A percentile compares a stretch with the other conserved stretches of the same genome.
phyloP scores from a whole-genome alignment of 805 yeast species.

The Priceomyces haplophilus region DNA sequence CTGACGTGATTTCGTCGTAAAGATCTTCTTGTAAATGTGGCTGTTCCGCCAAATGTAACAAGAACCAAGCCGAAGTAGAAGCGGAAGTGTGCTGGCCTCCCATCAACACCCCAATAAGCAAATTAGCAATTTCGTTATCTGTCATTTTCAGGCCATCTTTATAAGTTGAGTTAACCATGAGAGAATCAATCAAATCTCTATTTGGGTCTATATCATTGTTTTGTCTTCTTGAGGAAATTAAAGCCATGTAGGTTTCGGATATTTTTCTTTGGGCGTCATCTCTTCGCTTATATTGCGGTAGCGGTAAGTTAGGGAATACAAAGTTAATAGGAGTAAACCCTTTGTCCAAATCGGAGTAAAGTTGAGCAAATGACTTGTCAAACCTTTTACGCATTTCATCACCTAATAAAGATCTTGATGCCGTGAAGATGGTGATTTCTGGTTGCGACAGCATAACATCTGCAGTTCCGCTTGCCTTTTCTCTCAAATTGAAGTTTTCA shows the following conservation, averaged over 20 bases:
- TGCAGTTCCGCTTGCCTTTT: conserved; percentile 43
- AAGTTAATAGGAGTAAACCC: conserved; percentile 96
- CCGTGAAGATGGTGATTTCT: conserved; percentile 94
- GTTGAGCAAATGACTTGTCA: conserved; percentile 76
- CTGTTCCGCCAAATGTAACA: conserved; percentile 84
- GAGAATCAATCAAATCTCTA: conserved; percentile 85
- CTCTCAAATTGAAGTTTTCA: conserved; percentile 42
- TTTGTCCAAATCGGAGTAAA: conserved; percentile 89
- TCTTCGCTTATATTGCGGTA: conserved; percentile 79
- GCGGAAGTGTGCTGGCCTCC: conserved; percentile 99
- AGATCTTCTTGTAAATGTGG: conserved; percentile 84
- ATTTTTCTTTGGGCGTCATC: conserved; percentile 85
- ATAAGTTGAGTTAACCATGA: conserved; percentile 78
- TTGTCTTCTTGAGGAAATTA: conserved; percentile 70
- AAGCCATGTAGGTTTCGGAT: conserved; percentile 72
- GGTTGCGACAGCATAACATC: conserved; percentile 84
- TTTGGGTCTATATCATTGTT: conserved; percentile 70
- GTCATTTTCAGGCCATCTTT: conserved; percentile 94
- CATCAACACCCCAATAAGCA: conserved; percentile 93
- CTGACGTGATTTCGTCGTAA: conserved; percentile 66
- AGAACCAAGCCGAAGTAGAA: conserved; percentile 91
- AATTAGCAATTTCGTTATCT: conserved; percentile 89
- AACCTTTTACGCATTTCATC: conserved; percentile 84
- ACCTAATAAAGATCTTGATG: conserved; percentile 87
- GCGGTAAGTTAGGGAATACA: conserved; percentile 90